Percentiles rank a stretch among this genome's conserved stretches.
Conservation (phyloP, 352 stramenopile species). For the Phytophthora pseudosyringae region DNA sequence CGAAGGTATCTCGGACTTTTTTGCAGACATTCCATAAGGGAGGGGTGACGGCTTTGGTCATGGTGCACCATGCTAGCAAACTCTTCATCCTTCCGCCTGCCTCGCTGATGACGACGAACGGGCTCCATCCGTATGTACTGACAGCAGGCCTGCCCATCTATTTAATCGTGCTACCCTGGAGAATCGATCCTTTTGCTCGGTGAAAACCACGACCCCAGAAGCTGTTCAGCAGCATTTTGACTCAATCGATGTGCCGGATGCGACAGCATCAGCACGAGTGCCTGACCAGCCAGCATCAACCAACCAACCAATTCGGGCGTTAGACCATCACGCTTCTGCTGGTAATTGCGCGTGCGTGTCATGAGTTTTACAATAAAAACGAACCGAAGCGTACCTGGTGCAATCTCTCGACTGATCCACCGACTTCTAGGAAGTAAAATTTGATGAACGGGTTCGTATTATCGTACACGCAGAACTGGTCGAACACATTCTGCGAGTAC, state of each 20-base stretch:
- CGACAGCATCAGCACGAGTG: conserved; percentile 55
- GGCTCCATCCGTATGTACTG: conserved; percentile 14
- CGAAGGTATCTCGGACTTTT: conserved; percentile 90
- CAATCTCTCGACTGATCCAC: conserved; percentile 55
- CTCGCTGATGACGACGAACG: conserved; percentile 9
- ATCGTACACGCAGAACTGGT: conserved; percentile 56
- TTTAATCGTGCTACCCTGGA: conserved; percentile 43
- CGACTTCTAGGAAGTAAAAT: conserved; percentile 59
- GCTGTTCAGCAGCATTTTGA: conserved; percentile 54
- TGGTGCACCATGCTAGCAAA: conserved; percentile 13
- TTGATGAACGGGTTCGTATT: conserved; percentile 50
- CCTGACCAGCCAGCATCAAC: conserved; percentile 37
- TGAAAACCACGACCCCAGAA: conserved; percentile 46
- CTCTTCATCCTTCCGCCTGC: conserved; percentile 10
- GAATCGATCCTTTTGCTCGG: conserved; percentile 37
- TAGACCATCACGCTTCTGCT: conserved; percentile 14
- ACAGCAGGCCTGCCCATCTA: conserved; percentile 37
- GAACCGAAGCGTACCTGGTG: conserved; percentile 51
- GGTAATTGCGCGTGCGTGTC: conserved; percentile 12
- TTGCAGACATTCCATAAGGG: conserved; percentile 73
- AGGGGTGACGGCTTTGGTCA: conserved; percentile 9
- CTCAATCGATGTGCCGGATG: conserved; percentile 54
- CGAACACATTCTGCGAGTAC: conserved; percentile 40
- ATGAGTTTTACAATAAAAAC: conserved; percentile 35
- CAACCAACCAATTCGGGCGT: conserved; percentile 16